phyloP scores from a whole-genome alignment of 169 alveolate genomes.

The Plasmodium falciparum region DNA sequence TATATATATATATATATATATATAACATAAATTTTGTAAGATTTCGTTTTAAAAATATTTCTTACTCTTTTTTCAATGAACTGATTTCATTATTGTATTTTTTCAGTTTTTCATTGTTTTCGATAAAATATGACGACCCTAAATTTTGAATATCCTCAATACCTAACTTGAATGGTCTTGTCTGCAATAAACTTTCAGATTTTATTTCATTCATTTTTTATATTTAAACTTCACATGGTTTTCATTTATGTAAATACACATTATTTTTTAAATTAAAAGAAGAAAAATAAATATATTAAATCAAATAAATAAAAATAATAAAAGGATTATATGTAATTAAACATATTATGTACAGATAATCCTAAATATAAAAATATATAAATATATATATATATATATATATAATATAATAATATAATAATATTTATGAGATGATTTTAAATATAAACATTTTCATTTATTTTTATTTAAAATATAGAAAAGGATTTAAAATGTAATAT shows the following conservation, averaged over 20 bases:
- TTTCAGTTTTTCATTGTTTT: slow-evolving; percentile 30
- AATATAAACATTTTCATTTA: no score
- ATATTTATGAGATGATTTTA: no score
- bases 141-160: slow-evolving; percentile 59
- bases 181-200: slow-evolving; percentile 20
- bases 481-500: no score
- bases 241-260: neutral
- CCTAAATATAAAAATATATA: no score
- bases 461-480: no score
- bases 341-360: neutral
- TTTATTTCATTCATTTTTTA: slow-evolving; percentile 43
- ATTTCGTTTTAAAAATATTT: neutral
- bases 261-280: no score
- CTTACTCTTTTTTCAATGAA: slow-evolving; percentile 61
- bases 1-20: neutral
- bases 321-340: neutral
- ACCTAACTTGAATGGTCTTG: slow-evolving; percentile 37
- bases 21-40: neutral
- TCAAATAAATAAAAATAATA: neutral
- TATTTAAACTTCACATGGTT: neutral
- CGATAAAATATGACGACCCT: slow-evolving; percentile 30
- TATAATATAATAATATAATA: no score
- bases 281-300: slow-evolving; percentile 1
- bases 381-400: no score
- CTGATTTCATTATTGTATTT: slow-evolving; percentile 53